Evolutionary conservation across 2,329 filamentous ascomycete genomes (phyloP), one percentile per base, ranked within the genome.

Genomic region (Cryphonectria parasitica): DNA sequence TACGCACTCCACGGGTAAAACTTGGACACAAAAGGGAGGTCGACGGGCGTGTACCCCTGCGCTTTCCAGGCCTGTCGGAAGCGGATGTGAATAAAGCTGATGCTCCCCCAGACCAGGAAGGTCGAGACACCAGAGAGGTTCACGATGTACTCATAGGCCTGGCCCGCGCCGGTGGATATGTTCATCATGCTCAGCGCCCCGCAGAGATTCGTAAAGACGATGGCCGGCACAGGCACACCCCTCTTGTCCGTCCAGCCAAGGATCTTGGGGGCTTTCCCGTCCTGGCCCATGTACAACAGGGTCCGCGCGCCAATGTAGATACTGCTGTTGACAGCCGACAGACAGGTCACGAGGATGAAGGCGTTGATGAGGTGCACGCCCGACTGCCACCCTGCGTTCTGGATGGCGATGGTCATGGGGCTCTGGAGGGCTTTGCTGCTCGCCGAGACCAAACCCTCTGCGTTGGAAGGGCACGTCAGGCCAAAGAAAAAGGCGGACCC

Each of bases 301-400:
- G 92, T 94, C 31, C 92, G 88, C 3, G 90, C 92, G 61, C 89
- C 89, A 74, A 95, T 92, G 78, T 94, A 95, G 72, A 95, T 91
- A 11, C 90, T 92, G 67, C 88, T 90, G 80, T 95, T 95, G 74
- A 91, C 87, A 25, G 91, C 91, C 0, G 87, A 90, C 52, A 93
- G 83, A 69, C 92, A 92, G 17, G 92, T 92, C 11, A 93, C 82
- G 66, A 95, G 86, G 75, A 93, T 92, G 76, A 93, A 91, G 54
- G 89, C 91, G 74, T 95, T 95, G 82, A 95, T 91, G 1, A 95
- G 85, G 77, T 95, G 89, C 0, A 92, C 90, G 68, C 91, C 92
- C 36, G 87, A 88, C 68, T 91, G 80, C 87, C 91, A 94, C 0
- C 92, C 92, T 0, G 92, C 92, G 71, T 88, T 92, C 73, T 91